Conservation (phyloP, 352 stramenopile genomes). For the Phytophthora colocasiae region DNA sequence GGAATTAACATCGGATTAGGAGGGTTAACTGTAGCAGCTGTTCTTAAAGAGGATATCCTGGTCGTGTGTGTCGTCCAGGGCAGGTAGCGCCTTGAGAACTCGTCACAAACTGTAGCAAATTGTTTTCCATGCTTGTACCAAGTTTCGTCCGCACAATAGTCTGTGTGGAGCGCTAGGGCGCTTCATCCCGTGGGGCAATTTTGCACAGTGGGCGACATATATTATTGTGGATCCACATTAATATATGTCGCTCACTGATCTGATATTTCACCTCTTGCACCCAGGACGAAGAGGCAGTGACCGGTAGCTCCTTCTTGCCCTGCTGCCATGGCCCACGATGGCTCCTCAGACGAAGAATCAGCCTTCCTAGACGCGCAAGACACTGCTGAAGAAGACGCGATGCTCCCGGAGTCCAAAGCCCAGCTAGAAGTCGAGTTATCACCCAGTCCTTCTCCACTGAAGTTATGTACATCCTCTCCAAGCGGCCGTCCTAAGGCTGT, state of each 20-base stretch:
- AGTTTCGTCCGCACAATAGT: too few species aligned
- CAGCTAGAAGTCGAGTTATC: constrained; percentile 38
- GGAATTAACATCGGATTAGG: too few species aligned
- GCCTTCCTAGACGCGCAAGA: constrained; percentile 25
- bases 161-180: too few species aligned
- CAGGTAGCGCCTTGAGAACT: too few species aligned
- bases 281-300: neutral
- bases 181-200: too few species aligned
- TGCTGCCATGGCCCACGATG: constrained; percentile 35
- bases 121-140: too few species aligned
- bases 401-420: neutral
- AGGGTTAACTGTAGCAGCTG: too few species aligned
- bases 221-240: too few species aligned
- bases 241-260: neutral
- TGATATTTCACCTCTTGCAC: constrained; percentile 6
- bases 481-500: constrained; percentile 27
- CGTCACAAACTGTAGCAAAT: too few species aligned
- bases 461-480: constrained; percentile 6
- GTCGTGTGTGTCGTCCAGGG: too few species aligned
- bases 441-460: constrained; percentile 7
- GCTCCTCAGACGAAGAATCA: constrained; percentile 28
- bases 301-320: constrained; percentile 8
- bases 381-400: constrained; percentile 8
- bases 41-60: too few species aligned
- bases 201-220: too few species aligned